Base-by-base conservation (phyloP, 2,329 filamentous ascomycete genomes). In the Coccinonectria pachysandricola region DNA sequence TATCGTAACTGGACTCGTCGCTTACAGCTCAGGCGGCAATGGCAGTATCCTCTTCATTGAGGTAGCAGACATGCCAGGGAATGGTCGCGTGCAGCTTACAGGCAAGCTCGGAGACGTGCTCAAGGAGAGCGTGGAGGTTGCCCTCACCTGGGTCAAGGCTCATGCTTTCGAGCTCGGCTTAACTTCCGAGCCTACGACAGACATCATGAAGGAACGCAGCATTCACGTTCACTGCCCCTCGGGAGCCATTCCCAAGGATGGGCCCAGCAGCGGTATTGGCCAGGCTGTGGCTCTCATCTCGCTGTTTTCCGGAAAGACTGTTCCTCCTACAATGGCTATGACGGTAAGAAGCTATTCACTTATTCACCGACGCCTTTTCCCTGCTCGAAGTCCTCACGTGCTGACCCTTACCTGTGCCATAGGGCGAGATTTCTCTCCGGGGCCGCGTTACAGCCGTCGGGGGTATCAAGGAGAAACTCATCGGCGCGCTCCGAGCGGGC, bases 11-110 rank as follows among this genome's bases (percentile, higher is more conserved):
- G 91, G 91, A 9, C 76, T 98, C 16, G 91, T 98, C 10, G 91
- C 91, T 7, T 98, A 95, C 61, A 85, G 79, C 48, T 81, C 79
- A 4, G 88, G 91, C 25, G 86, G 86, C 24, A 88, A 95, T 53
- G 91, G 91, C 36, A 87, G 82, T 49, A 98, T 98, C 46, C 69
- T 98, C 30, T 98, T 98, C 64, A 98, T 98, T 45, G 91, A 98
- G 58, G 85, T 95, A 22, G 85, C 88, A 8, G 87, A 94, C 50
- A 96, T 96, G 86, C 91, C 91, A 1, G 91, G 91, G 21, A 79
- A 74, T 30, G 91, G 91, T 17, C 78, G 80, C 27, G 85, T 98
- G 18, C 91, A 96, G 58, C 75, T 98, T 14, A 98, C 91, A 1
- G 91, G 91, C 35, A 96, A 93, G 54, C 75, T 98, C 6, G 91